Evolutionary conservation across 75 land plant species (phyloP).

Genomic region (Gnetum montanum): DNA sequence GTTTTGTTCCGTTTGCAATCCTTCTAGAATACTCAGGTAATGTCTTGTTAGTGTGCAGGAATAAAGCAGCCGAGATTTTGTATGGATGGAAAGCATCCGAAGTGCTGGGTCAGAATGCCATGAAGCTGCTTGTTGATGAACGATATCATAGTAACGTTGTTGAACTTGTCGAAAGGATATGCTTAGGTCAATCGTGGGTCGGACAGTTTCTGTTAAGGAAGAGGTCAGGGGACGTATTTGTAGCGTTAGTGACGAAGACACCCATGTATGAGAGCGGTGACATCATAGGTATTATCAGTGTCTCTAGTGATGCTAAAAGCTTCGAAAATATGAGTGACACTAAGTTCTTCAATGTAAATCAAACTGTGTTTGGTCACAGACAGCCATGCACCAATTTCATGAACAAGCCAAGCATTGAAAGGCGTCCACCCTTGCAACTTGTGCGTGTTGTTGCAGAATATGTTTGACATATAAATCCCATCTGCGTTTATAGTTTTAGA

Average conservation of each 20-base stretch:
- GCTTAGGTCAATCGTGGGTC: constrained; percentile 73
- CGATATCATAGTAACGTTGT: constrained; percentile 16
- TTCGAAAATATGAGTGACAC: constrained; percentile 35
- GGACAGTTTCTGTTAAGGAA: constrained; percentile 74
- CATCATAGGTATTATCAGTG: constrained; percentile 63
- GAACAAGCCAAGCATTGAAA: constrained; percentile 25
- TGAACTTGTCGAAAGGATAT: constrained; percentile 32
- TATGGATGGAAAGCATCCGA: constrained; percentile 76
- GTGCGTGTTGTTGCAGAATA: no score
- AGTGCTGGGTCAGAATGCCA: constrained; percentile 54
- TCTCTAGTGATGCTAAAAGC: constrained; percentile 43
- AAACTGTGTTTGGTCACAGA: no score
- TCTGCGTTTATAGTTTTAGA: no score
- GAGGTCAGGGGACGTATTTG: constrained; percentile 66
- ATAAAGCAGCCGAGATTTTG: constrained; percentile 55
- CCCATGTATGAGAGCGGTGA: constrained; percentile 76
- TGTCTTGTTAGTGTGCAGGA: constrained; percentile 41
- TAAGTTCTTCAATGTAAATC: no score
- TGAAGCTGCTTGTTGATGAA: constrained; percentile 56
- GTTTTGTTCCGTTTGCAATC: no score
- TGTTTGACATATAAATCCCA: no score
- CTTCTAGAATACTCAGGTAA: no score
- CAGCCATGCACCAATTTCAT: constrained; percentile 3
- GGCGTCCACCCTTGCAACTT: no score
- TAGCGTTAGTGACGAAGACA: constrained; percentile 48